phyloP scores from a whole-genome alignment of 257 asterid genomes.

The Misopates orontium region DNA sequence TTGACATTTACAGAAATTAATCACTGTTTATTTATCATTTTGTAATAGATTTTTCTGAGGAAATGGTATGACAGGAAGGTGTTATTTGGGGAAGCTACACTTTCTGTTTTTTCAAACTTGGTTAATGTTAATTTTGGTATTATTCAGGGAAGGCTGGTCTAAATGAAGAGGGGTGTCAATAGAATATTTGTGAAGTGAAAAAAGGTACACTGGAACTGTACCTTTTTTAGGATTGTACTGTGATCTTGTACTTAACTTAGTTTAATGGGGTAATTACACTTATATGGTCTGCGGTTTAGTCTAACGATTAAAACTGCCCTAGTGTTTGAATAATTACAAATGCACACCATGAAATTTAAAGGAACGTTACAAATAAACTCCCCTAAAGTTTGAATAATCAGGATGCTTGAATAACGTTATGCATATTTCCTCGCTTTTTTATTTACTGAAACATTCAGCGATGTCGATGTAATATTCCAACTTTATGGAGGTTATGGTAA shows the following conservation, averaged over 20 bases:
- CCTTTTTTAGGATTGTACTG: not conserved
- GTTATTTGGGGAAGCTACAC: conserved; percentile 13
- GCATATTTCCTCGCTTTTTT: no score
- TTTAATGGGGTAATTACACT: no score
- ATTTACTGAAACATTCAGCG: no score
- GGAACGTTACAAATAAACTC: no score
- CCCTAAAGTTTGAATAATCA: no score
- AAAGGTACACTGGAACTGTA: not conserved
- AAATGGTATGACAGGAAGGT: conserved; percentile 20
- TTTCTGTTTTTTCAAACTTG: not conserved
- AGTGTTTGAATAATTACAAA: no score
- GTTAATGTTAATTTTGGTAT: not conserved
- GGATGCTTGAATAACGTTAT: no score
- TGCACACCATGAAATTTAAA: no score
- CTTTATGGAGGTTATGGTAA: no score
- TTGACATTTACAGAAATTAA: not conserved
- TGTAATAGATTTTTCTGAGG: conserved; percentile 2
- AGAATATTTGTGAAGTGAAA: not conserved
- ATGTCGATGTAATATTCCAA: no score
- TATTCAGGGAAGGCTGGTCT: conserved; percentile 3
- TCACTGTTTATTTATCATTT: not conserved
- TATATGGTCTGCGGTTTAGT: no score
- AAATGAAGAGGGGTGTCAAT: not conserved
- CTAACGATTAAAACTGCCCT: no score
- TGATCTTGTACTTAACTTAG: not conserved